Percentiles rank a stretch among this genome's conserved stretches.
These are phyloP conservation scores for Echria macrotheca DNA, from an alignment of 495 filamentous ascomycete genomes.

Conservation along the genomic window DNA sequence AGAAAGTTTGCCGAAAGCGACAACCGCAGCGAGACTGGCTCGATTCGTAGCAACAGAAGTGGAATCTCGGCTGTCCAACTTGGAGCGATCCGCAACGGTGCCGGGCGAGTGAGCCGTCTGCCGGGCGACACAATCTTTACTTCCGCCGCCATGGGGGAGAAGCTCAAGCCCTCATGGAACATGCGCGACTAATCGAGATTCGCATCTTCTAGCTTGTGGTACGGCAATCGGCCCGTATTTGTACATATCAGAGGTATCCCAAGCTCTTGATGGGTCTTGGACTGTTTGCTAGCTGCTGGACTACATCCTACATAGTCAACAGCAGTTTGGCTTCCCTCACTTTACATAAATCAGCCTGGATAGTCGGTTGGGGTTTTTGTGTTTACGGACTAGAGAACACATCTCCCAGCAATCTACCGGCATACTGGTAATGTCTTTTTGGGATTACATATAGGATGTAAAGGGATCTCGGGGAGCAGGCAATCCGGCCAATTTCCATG, in stretches of 20 bases:
- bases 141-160: constrained; percentile 60
- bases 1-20: constrained; percentile 74
- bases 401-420: too few species aligned
- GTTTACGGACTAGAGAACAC: too few species aligned
- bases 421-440: constrained; percentile 16
- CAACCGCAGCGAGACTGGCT: constrained; percentile 74
- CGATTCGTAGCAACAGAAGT: constrained; percentile 78
- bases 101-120: constrained; percentile 83
- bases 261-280: too few species aligned
- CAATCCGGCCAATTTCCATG: too few species aligned
- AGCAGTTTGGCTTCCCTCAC: too few species aligned
- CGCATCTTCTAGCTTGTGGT: not conserved
- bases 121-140: constrained; percentile 80
- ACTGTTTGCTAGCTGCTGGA: too few species aligned
- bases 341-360: too few species aligned
- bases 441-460: constrained; percentile 2
- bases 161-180: constrained; percentile 75
- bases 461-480: too few species aligned
- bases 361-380: too few species aligned
- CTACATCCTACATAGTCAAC: too few species aligned
- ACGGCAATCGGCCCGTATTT: too few species aligned
- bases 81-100: constrained; percentile 77
- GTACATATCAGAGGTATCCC: too few species aligned
- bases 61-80: constrained; percentile 68
- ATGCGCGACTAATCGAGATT: constrained; percentile 44